Conservation (phyloP, 129 eudicot genomes). For the Rutidosis leptorrhynchoides region DNA sequence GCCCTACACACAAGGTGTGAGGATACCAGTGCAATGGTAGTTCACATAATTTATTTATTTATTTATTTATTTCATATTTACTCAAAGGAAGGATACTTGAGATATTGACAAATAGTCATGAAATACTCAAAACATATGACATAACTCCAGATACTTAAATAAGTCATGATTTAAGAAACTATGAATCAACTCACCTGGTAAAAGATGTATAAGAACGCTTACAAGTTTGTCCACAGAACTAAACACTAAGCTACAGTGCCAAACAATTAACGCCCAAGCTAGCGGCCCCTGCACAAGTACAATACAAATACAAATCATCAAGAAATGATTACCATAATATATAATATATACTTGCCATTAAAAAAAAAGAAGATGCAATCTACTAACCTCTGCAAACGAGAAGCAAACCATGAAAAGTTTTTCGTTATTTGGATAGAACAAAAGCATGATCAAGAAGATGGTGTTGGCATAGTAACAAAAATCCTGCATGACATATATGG, state of each 20-base stretch:
- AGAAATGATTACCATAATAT: constrained; percentile 5
- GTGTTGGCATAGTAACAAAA: constrained; percentile 97
- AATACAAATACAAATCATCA: constrained; percentile 1
- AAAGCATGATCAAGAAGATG: constrained; percentile 83
- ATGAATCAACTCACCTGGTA: constrained; percentile 69
- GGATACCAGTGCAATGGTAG: no score
- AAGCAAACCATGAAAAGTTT: constrained; percentile 99
- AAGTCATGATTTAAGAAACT: background rate
- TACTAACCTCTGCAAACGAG: constrained; percentile 93
- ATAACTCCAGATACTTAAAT: background rate
- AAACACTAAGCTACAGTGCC: constrained; percentile 97
- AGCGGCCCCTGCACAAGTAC: constrained; percentile 70
- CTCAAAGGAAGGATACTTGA: background rate
- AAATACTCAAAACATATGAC: background rate
- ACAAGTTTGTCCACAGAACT: constrained; percentile 91
- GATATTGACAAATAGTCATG: background rate
- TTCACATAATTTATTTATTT: no score
- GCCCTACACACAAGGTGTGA: no score
- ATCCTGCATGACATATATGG: constrained; percentile 54
- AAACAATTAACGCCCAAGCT: constrained; percentile 95
- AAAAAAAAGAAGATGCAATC: background rate
- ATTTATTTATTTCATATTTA: no score
- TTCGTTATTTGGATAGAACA: constrained; percentile 77
- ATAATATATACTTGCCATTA: no score
- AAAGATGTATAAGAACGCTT: constrained; percentile 93